Base-by-base conservation (phyloP, 768 basidiomycete species). In the Suillus paluster region DNA sequence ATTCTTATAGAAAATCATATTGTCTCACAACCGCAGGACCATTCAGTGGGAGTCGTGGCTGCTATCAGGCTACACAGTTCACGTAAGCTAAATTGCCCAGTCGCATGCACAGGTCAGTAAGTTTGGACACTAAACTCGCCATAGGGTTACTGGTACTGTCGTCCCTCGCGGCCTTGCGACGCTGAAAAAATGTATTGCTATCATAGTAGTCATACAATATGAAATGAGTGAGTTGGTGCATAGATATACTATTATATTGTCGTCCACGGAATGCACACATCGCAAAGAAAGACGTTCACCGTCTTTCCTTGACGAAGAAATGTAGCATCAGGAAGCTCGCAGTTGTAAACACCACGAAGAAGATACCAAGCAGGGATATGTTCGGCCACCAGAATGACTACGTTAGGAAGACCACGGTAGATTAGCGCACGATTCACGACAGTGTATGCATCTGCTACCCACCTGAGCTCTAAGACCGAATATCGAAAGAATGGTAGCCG, bases 321-420 rank as follows among this genome's bases (percentile, higher is more conserved):
- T 97, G 92, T 30, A 98, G 79, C 52, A 86, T 88, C 58, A 94
- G 65, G 74, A 86, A 98, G 75, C 92, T 95, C 39, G 81, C 79
- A 6, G 85, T 72, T 6, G 91, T 94, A 75, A 95, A 95, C 2
- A 81, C 76, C 30, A 84, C 88, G 69, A 99, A 96, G 80, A 95
- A 95, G 53, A 95, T 92, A 7, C 82, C 90, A 6, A 99, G 82
- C 0, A 95, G 77, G 0, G 89, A 83, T 38, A 95, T 92, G 72
- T 99, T 96, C 0, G 97, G 97, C 93, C 93, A 99, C 97, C 97
- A 99, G 82, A 96, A 99, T 0, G 97, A 95, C 83, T 86, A 56
- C 34, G n/a, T 25, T 25, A 19, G n/a, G 11, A 50, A 38, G 15
- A 41, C 41, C n/a, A 46, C 10, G 38, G 6, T 14, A 55, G 70